phyloP scores from a whole-genome alignment of 1,284 basidiomycete species.

The Bjerkandera adusta region DNA sequence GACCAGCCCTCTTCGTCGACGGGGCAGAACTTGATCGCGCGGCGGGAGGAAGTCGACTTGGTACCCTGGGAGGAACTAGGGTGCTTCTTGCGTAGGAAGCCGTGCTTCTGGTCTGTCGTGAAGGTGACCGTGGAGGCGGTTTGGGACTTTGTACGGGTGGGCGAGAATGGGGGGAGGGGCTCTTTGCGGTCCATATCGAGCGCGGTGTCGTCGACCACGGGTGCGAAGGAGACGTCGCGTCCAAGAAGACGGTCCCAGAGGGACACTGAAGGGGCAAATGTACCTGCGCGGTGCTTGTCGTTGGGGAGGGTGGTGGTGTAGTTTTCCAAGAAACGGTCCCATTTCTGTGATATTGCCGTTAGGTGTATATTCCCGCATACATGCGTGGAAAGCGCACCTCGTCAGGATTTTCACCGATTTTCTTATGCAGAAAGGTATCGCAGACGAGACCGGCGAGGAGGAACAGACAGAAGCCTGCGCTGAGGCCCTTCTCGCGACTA shows the following conservation, averaged over 20 bases:
- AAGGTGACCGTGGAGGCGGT: slow-evolving; percentile 16
- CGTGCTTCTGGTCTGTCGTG: slow-evolving; percentile 23
- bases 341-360: slow-evolving; percentile 43
- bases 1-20: slow-evolving; percentile 33
- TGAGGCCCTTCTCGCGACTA: slow-evolving; percentile 52
- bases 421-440: slow-evolving; percentile 55
- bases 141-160: slow-evolving; percentile 22
- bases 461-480: slow-evolving; percentile 53
- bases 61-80: slow-evolving; percentile 19
- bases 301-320: slow-evolving; percentile 50
- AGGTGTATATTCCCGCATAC: too few relatives aligned
- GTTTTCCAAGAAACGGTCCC: slow-evolving; percentile 63
- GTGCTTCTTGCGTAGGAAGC: slow-evolving; percentile 25
- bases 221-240: slow-evolving; percentile 17
- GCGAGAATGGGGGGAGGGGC: too few relatives aligned
- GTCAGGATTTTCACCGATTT: slow-evolving; percentile 65
- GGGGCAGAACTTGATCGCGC: slow-evolving; percentile 49
- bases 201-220: slow-evolving; percentile 13
- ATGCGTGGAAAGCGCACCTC: slow-evolving; percentile 49
- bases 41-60: slow-evolving; percentile 33
- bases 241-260: slow-evolving; percentile 51
- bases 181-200: too few relatives aligned
- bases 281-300: slow-evolving; percentile 36
- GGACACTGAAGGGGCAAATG: slow-evolving; percentile 44
- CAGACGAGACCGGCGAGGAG: slow-evolving; percentile 40